Percentiles rank a stretch among this genome's conserved stretches.
Evolutionary conservation across 2,329 filamentous ascomycete species (phyloP).

Genomic region (Tolypocladium guangdongense): DNA sequence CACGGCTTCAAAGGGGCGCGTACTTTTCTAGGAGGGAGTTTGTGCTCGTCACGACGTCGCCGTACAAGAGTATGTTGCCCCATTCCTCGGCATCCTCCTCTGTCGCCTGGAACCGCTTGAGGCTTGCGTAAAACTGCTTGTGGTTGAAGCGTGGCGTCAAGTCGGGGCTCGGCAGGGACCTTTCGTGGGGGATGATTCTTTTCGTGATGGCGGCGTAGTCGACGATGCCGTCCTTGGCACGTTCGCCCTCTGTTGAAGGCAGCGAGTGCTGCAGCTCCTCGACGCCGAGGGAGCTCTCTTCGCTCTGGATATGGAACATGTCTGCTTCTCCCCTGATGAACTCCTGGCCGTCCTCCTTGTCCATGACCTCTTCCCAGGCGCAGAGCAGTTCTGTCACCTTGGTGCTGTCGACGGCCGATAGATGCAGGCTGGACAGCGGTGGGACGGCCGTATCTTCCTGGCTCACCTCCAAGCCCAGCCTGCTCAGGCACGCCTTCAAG

Average conservation of each 20-base stretch:
- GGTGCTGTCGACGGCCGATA: slow-evolving; percentile 57
- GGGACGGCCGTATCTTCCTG: slow-evolving; percentile 59
- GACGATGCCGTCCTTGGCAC: slow-evolving; percentile 41
- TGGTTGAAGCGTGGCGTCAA: slow-evolving; percentile 84
- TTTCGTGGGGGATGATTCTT: slow-evolving; percentile 61
- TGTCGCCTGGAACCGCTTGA: slow-evolving; percentile 51
- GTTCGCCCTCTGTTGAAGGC: slow-evolving; percentile 12
- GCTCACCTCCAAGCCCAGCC: slow-evolving; percentile 72
- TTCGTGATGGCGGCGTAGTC: slow-evolving; percentile 70
- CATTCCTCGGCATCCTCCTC: slow-evolving; percentile 54
- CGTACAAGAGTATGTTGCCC: slow-evolving; percentile 72
- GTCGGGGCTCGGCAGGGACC: slow-evolving; percentile 53
- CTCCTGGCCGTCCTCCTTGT: slow-evolving; percentile 53
- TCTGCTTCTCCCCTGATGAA: slow-evolving; percentile 75
- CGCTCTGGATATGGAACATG: slow-evolving; percentile 66
- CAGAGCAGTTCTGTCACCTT: slow-evolving; percentile 59
- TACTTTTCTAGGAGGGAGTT: slow-evolving; percentile 88
- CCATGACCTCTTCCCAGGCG: slow-evolving; percentile 56
- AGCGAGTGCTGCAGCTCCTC: slow-evolving; percentile 43
- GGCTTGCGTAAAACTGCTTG: slow-evolving; percentile 60
- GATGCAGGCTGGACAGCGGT: slow-evolving; percentile 69
- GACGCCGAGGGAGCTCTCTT: slow-evolving; percentile 49
- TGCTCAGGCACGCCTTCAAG: slow-evolving; percentile 65
- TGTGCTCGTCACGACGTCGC: slow-evolving; percentile 86
- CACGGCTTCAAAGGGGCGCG: background rate